These are phyloP conservation scores for Piromyces finnis DNA, from an alignment of 192 early-diverging fungal species.

Conservation along the genomic window DNA sequence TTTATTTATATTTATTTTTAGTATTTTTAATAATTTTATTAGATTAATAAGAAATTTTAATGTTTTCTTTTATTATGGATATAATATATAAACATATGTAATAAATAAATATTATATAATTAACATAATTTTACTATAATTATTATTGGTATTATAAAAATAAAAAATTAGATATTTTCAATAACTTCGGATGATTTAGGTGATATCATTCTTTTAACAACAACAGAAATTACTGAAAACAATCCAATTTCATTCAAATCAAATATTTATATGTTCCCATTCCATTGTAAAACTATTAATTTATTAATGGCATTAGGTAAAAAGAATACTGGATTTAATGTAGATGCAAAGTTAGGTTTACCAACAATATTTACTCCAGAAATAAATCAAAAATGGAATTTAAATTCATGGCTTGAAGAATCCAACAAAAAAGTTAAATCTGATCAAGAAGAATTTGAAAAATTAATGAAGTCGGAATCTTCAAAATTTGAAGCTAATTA, in stretches of 20 bases:
- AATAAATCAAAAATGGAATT: background rate
- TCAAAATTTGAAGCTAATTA: background rate
- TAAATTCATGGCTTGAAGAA: background rate
- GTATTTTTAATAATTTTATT: too few species aligned
- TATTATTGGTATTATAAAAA: too few species aligned
- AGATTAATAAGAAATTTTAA: too few species aligned
- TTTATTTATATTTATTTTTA: too few species aligned
- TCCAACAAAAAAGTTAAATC: background rate
- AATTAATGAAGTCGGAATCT: background rate
- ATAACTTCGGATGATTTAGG: background rate
- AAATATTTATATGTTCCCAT: background rate
- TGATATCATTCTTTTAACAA: background rate
- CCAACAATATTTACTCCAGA: background rate
- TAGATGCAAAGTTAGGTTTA: background rate
- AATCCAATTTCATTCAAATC: background rate
- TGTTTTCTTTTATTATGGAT: too few species aligned
- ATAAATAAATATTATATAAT: too few species aligned
- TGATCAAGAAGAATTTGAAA: background rate
- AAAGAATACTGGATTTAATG: background rate
- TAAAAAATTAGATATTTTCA: background rate
- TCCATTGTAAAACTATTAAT: background rate
- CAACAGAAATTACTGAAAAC: background rate
- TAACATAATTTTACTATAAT: too few species aligned
- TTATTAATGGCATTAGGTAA: background rate
- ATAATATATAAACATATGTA: too few species aligned